Evolutionary conservation across 2,329 filamentous ascomycete genomes (phyloP), one percentile per base, ranked within the genome.

Genomic region (Bipolaris cookei): DNA sequence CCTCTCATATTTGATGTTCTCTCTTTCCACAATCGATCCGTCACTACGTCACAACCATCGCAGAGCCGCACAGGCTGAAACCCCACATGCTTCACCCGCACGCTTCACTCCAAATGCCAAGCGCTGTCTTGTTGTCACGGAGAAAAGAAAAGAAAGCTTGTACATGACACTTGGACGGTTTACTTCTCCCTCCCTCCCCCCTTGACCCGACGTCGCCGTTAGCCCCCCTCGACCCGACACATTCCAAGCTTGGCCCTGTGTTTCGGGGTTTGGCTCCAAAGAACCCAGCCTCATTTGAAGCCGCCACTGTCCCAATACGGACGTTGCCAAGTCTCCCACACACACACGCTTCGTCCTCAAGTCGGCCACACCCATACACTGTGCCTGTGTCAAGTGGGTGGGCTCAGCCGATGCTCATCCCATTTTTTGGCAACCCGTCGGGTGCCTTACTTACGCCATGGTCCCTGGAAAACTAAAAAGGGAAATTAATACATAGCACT

Each of bases 101-200:
- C n/a, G 41, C 41, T 44, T 30, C 41, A 44, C n/a, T n/a, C 32
- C 21, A 37, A 25, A 48, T 48, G 21, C 45, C 34, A 48, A 48
- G 45, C 34, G 18, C 32, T 48, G 45, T 48, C 45, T 18, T 48
- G 13, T 21, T 38, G 34, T 38, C 45, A 37, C 32, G n/a, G 45
- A 10, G 25, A 45, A 45, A 45, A 30, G 7, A 8, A 30, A 45
- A 16, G 8, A 48, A 48, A 48, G 45, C 45, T 48, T 48, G 30
- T 25, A 25, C 34, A 28, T 28, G 34, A 37, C 21, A 48, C 25
- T 45, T 25, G 41, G 23, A 30, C n/a, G 7, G 41, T 30, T 37
- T 30, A 30, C 28, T 14, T 16, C 14, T 30, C 10, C n/a, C 14
- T 30, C 10, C n/a, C 42, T 34, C 7, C 13, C 11, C n/a, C 18